A percentile compares a stretch with the other conserved stretches of the same genome.
These are phyloP conservation scores for Chlamydomonas sphaeroides DNA, from an alignment of 139 green algal species.

Conservation along the genomic window DNA sequence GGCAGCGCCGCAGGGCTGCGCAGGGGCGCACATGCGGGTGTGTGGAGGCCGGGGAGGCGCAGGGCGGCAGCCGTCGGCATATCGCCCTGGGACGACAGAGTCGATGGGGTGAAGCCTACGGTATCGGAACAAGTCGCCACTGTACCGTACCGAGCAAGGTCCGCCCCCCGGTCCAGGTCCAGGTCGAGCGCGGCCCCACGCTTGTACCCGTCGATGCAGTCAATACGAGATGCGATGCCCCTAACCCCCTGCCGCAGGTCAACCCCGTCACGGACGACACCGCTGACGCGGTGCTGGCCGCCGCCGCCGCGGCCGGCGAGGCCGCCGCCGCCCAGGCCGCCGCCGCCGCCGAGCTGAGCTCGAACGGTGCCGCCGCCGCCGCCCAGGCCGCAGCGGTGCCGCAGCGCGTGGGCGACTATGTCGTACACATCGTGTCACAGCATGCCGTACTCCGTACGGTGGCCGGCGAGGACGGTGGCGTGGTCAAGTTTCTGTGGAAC, in stretches of 20 bases:
- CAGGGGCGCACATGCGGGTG: no score
- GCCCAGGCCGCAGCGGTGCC: neutral
- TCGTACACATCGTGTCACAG: neutral
- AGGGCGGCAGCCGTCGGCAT: neutral
- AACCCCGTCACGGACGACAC: no score
- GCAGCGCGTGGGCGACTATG: neutral
- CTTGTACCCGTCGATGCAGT: no score
- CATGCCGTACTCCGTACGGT: conserved; percentile 30
- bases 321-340: neutral
- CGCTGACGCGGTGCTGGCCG: neutral
- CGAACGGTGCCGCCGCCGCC: neutral
- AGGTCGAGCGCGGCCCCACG: no score
- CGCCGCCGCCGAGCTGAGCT: neutral
- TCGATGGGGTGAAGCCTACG: no score
- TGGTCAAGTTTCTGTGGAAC: conserved; percentile 42
- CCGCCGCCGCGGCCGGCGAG: neutral
- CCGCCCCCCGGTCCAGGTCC: no score
- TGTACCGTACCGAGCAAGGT: no score
- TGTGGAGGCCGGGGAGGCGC: neutral
- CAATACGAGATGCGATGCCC: no score
- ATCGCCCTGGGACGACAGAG: no score
- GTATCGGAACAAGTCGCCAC: no score
- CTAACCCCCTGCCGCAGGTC: no score
- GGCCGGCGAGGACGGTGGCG: neutral
- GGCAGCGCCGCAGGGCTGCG: no score